phyloP scores from a whole-genome alignment of 2,329 filamentous ascomycete species.

The Sclerotinia subarctica region DNA sequence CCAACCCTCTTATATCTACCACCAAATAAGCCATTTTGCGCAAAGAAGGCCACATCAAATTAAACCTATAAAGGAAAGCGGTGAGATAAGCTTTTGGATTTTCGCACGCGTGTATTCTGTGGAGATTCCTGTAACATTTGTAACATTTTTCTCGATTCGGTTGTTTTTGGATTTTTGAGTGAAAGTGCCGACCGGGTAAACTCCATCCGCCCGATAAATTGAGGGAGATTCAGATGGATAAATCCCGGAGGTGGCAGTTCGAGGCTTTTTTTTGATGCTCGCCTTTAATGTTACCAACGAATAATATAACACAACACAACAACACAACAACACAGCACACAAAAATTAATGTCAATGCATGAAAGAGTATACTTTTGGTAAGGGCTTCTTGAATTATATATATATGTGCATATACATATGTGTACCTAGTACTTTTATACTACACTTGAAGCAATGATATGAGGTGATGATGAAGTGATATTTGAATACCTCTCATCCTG shows the following conservation, averaged over 20 bases:
- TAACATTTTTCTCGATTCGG: background rate
- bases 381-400: too few relatives aligned
- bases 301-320: too few relatives aligned
- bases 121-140: background rate
- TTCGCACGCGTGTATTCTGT: background rate
- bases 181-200: slow-evolving; percentile 10
- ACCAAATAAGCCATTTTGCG: background rate
- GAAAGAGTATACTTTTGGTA: too few relatives aligned
- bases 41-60: too few relatives aligned
- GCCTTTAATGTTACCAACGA: too few relatives aligned
- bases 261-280: background rate
- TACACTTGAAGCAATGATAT: background rate
- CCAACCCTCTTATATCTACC: background rate
- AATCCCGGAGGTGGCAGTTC: background rate
- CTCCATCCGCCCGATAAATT: background rate
- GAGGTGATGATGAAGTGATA: background rate
- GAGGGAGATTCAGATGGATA: background rate
- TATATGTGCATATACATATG: too few relatives aligned
- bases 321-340: too few relatives aligned
- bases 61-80: background rate
- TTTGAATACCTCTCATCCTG: background rate
- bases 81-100: background rate
- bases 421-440: too few relatives aligned
- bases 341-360: too few relatives aligned
- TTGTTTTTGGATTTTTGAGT: too few relatives aligned